Evolutionary conservation across 129 eudicot genomes (phyloP).

Genomic region (Pittosporum tobira): DNA sequence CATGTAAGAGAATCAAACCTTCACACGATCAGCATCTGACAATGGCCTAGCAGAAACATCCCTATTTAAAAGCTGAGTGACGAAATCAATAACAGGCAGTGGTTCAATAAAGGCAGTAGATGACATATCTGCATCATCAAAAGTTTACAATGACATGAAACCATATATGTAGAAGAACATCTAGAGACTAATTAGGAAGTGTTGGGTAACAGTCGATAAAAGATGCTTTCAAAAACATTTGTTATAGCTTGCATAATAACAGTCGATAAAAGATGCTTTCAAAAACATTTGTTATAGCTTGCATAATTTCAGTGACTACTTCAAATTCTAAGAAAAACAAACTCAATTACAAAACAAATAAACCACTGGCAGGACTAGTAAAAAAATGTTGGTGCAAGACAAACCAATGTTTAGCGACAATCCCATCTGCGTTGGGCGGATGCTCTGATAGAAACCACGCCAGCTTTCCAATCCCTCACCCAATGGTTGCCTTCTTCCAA

Average conservation of each 20-base stretch:
- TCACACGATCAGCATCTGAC: conserved; percentile 87
- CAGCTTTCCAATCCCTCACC: conserved; percentile 94
- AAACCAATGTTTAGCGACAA: conserved; percentile 74
- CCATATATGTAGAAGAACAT: not conserved
- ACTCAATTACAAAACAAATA: not conserved
- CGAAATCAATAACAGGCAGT: conserved; percentile 76
- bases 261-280: too few relatives aligned
- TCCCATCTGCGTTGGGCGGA: conserved; percentile 97
- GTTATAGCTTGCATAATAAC: too few relatives aligned
- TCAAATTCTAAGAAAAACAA: not conserved
- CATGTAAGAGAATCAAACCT: conserved; percentile 29
- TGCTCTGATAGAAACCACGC: conserved; percentile 97
- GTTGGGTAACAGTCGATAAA: not conserved
- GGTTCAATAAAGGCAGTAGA: conserved; percentile 98
- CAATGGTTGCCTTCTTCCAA: conserved; percentile 68
- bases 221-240: too few relatives aligned
- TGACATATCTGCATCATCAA: conserved; percentile 69
- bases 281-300: too few relatives aligned
- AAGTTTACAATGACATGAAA: not conserved
- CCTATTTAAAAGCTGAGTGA: conserved; percentile 61
- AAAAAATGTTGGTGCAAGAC: not conserved
- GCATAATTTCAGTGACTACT: too few relatives aligned
- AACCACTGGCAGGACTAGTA: not conserved
- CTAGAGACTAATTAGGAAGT: not conserved
- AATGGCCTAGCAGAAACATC: conserved; percentile 73